Evolutionary conservation across 441 rosid genomes (phyloP).

Genomic region (Pelargonium fulgidum): DNA sequence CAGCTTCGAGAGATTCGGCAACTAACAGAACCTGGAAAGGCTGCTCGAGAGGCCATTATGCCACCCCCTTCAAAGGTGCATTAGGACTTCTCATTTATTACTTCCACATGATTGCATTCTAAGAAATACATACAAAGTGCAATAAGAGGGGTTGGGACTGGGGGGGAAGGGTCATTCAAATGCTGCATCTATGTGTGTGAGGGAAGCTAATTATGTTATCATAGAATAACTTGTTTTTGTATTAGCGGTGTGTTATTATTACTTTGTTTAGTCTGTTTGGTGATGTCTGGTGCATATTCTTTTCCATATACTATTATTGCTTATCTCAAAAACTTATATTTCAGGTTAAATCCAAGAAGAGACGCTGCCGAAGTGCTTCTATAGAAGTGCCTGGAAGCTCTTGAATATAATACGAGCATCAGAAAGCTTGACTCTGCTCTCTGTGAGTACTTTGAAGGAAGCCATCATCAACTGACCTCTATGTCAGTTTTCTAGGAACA

Average conservation of each 20-base stretch:
- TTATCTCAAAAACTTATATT: not conserved
- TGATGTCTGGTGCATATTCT: no score
- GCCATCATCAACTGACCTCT: not conserved
- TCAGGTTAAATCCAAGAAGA: conserved; percentile 6
- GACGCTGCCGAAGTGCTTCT: conserved; percentile 2
- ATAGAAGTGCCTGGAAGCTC: not conserved
- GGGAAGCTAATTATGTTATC: no score
- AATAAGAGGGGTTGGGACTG: not conserved
- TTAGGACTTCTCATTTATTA: not conserved
- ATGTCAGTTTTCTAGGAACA: conserved; percentile 3
- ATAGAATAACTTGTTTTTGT: no score
- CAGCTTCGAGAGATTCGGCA: conserved; percentile 8
- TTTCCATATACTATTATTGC: no score
- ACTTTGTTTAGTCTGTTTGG: no score
- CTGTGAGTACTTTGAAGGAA: not conserved
- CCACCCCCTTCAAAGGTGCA: not conserved
- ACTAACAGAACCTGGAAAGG: conserved; percentile 7
- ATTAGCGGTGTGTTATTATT: no score
- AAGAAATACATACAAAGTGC: not conserved
- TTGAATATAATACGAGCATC: not conserved
- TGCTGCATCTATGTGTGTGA: no score
- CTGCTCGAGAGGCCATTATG: not conserved
- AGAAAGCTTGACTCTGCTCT: not conserved
- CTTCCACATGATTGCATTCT: not conserved
- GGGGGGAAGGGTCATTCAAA: no score